A percentile compares a stretch with the other conserved stretches of the same genome.
phyloP scores from a whole-genome alignment of 2,329 filamentous ascomycete genomes.

The Cercospora citrullina region DNA sequence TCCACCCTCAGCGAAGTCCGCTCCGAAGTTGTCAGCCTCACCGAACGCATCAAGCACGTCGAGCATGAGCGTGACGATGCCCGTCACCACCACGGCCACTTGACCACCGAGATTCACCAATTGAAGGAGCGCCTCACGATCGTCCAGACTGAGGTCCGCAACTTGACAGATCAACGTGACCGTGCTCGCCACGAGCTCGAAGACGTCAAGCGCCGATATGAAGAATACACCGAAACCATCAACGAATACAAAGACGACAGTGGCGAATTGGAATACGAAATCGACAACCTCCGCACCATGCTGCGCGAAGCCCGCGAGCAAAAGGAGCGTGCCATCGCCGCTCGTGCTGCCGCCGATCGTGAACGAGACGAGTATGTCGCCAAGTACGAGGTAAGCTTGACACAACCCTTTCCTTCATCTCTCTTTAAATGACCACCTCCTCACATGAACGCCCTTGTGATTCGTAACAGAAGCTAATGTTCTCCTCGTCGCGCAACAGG shows the following conservation, averaged over 20 bases:
- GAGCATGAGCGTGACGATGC: slow-evolving; percentile 36
- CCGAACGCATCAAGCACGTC: slow-evolving; percentile 31
- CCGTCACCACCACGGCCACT: slow-evolving; percentile 29
- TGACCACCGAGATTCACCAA: slow-evolving; percentile 28
- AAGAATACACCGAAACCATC: slow-evolving; percentile 34
- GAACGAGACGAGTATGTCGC: slow-evolving; percentile 31
- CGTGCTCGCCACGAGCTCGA: slow-evolving; percentile 30
- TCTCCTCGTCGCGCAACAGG: background rate
- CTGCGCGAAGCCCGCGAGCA: slow-evolving; percentile 36
- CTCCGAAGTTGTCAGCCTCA: slow-evolving; percentile 27
- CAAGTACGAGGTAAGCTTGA: slow-evolving; percentile 24
- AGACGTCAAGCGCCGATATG: slow-evolving; percentile 30
- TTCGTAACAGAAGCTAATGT: background rate
- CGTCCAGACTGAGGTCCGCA: slow-evolving; percentile 31
- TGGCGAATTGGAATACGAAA: slow-evolving; percentile 35
- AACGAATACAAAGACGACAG: slow-evolving; percentile 28
- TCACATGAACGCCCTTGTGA: slow-evolving; percentile 7
- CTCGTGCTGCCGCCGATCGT: slow-evolving; percentile 32
- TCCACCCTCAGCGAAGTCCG: slow-evolving; percentile 27
- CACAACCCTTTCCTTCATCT: background rate
- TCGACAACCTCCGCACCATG: slow-evolving; percentile 33
- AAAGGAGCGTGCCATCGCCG: slow-evolving; percentile 35
- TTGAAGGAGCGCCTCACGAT: slow-evolving; percentile 32
- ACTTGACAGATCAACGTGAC: slow-evolving; percentile 29
- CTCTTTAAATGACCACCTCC: background rate